Percentiles rank a stretch among this genome's conserved stretches.
These are phyloP conservation scores for Persicaria tinctoria DNA, from an alignment of 148 eudicot species.

Conservation along the genomic window DNA sequence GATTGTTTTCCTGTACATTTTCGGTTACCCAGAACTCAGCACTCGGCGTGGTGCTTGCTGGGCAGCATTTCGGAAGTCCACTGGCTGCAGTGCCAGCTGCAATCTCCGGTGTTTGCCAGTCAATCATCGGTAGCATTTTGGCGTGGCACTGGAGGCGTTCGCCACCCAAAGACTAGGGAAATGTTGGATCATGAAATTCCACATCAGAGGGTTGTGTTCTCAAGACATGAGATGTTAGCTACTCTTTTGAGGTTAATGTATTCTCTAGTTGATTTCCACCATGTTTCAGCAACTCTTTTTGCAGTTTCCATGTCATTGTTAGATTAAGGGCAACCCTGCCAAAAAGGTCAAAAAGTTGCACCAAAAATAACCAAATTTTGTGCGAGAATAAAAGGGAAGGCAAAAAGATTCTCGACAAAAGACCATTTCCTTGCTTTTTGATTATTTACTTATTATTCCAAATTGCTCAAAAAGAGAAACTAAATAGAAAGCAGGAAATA, in stretches of 20 bases:
- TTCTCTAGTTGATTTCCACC: too few relatives aligned
- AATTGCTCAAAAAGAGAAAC: not conserved
- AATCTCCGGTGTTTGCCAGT: conserved; percentile 85
- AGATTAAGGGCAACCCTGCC: not conserved
- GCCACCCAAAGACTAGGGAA: not conserved
- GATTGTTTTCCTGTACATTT: not conserved
- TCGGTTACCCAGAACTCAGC: conserved; percentile 56
- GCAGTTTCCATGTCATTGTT: too few relatives aligned
- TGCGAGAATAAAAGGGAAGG: not conserved
- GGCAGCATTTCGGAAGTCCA: conserved; percentile 75
- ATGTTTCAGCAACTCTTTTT: too few relatives aligned
- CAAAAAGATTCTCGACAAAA: not conserved
- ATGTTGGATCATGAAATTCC: conserved; percentile 1
- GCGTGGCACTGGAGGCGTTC: conserved; percentile 71
- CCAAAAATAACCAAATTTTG: not conserved
- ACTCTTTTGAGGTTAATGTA: too few relatives aligned
- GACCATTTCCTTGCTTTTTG: not conserved
- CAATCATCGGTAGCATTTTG: conserved; percentile 61
- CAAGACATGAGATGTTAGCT: not conserved
- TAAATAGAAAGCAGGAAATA: not conserved
- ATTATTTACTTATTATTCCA: not conserved
- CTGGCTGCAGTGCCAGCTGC: conserved; percentile 90
- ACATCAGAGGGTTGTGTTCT: not conserved
- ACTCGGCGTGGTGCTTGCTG: conserved; percentile 74
- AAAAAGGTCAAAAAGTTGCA: not conserved